Conservation (phyloP, 495 filamentous ascomycete species). For the Trichoderma asperelloides region DNA sequence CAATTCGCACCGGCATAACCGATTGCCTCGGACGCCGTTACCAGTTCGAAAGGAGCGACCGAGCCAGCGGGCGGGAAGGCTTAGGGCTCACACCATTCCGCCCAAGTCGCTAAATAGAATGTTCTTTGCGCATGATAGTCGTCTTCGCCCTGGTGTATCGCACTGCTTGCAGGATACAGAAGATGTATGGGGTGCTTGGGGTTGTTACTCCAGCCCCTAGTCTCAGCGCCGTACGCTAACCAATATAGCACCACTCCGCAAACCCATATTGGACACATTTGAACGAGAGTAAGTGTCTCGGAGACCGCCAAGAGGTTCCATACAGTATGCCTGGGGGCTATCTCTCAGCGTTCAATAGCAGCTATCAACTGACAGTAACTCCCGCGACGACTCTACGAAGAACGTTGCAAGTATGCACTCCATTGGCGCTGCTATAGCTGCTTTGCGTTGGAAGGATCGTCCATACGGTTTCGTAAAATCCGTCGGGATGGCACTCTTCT, state of each 20-base stretch:
- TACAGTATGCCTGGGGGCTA: neutral
- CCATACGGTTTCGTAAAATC: neutral
- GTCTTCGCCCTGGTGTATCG: neutral
- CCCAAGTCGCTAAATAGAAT: neutral
- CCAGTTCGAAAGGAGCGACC: slow-evolving; percentile 7
- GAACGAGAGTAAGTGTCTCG: neutral
- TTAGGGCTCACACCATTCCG: neutral
- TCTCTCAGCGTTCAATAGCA: neutral
- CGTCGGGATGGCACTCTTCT: neutral
- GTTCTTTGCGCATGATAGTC: neutral
- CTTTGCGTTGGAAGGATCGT: neutral
- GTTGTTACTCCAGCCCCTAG: neutral
- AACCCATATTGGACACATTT: neutral
- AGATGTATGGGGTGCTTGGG: neutral
- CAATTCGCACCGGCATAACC: slow-evolving; percentile 6
- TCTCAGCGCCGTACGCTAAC: neutral
- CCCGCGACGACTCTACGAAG: neutral
- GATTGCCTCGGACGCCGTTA: neutral
- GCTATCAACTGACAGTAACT: neutral
- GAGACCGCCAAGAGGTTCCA: neutral
- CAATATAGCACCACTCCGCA: neutral
- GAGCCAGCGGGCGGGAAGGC: slow-evolving; percentile 3
- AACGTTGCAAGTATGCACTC: neutral
- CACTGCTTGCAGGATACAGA: neutral
- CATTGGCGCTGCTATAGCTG: neutral